phyloP scores from a whole-genome alignment of 2,329 filamentous ascomycete genomes.

The Podosphaera xanthii region DNA sequence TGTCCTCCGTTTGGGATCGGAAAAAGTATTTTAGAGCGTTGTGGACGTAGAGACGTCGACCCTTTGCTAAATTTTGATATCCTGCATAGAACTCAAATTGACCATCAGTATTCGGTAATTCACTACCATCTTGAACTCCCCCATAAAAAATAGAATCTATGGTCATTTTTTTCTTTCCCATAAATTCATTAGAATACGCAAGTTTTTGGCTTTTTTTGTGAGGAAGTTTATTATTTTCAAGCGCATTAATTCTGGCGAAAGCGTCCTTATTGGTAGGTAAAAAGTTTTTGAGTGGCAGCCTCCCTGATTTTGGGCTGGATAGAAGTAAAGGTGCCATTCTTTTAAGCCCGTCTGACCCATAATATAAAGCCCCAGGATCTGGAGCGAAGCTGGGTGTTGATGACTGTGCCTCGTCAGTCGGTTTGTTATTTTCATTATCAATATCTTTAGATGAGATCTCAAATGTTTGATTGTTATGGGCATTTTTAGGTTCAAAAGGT shows the following conservation, averaged over 20 bases:
- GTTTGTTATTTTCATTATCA: constrained; percentile 5
- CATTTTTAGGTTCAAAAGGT: constrained; percentile 5
- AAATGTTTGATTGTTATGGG: constrained; percentile 3
- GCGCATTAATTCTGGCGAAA: not conserved
- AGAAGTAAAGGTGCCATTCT: constrained; percentile 7
- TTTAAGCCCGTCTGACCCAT: constrained; percentile 8
- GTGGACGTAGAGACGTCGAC: constrained; percentile 23
- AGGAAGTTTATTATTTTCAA: not conserved
- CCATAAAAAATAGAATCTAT: constrained; percentile 22
- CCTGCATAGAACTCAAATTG: constrained; percentile 10
- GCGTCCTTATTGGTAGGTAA: not conserved
- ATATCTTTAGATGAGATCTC: constrained; percentile 8
- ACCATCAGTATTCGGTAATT: constrained; percentile 11
- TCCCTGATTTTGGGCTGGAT: not conserved
- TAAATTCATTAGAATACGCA: constrained; percentile 13
- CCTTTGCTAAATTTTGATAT: constrained; percentile 18
- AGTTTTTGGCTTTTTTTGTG: not conserved
- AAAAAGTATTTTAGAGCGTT: constrained; percentile 21
- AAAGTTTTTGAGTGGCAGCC: not conserved
- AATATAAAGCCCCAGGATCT: constrained; percentile 7
- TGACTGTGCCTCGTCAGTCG: not conserved
- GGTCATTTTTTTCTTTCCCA: constrained; percentile 18
- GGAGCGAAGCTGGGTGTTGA: not conserved
- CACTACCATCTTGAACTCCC: constrained; percentile 11
- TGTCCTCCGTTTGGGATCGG: constrained; percentile 5